phyloP scores from a whole-genome alignment of 78 protist species.

The Diacronema lutheri region DNA sequence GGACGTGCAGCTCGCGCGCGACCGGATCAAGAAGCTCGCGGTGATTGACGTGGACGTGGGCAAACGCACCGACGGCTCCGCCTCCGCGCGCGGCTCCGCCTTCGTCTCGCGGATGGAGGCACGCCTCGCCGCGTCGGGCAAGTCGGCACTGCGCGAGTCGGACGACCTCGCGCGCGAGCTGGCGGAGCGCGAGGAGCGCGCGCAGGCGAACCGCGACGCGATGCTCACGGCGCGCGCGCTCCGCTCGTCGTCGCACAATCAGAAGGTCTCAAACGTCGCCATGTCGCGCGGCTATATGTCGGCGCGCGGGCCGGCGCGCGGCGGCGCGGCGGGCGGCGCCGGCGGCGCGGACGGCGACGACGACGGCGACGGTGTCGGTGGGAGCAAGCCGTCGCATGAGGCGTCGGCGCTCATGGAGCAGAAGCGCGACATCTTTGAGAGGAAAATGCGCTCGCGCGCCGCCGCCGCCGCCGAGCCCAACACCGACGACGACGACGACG shows the following conservation, averaged over 20 bases:
- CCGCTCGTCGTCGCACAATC: neutral
- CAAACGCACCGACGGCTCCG: neutral
- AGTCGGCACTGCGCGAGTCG: neutral
- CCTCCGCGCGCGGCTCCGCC: too few relatives aligned
- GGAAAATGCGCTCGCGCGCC: too few relatives aligned
- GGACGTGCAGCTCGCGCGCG: neutral
- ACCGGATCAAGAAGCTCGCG: neutral
- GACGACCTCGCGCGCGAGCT: neutral
- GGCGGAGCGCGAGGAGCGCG: neutral
- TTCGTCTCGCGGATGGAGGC: neutral
- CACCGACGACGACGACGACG: too few relatives aligned
- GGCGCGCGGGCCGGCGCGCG: too few relatives aligned
- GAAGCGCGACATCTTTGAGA: too few relatives aligned
- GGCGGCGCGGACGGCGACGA: neutral
- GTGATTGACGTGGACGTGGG: neutral
- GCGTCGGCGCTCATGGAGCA: too few relatives aligned
- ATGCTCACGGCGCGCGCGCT: neutral
- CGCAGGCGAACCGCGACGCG: neutral
- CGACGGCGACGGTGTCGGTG: neutral
- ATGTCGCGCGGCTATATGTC: too few relatives aligned
- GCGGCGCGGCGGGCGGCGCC: neutral
- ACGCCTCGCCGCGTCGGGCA: neutral
- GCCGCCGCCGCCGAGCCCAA: too few relatives aligned
- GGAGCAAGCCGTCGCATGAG: too few relatives aligned
- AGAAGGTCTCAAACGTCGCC: too few relatives aligned